A percentile compares a stretch with the other conserved stretches of the same genome.
Conservation (phyloP, 306 rosid species). For the Rubus idaeus region DNA sequence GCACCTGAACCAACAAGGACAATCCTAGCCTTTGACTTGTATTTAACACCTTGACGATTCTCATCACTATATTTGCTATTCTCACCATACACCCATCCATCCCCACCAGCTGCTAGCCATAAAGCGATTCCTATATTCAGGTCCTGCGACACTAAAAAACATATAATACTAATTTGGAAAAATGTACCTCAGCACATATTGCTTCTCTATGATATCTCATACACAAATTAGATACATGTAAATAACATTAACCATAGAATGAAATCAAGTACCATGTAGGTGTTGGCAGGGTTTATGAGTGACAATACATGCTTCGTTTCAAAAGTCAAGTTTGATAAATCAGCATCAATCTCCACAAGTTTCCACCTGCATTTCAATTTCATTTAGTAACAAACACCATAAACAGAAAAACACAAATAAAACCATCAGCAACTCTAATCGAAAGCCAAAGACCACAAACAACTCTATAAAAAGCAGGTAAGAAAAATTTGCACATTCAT, state of each 20-base stretch:
- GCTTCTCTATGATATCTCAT: not conserved
- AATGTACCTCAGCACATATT: not conserved
- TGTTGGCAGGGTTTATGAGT: conserved; percentile 83
- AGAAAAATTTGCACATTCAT: not conserved
- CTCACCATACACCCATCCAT: conserved; percentile 72
- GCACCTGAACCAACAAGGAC: conserved; percentile 98
- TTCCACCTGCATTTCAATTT: conserved; percentile 65
- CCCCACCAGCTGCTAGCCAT: conserved; percentile 85
- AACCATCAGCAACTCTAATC: not conserved
- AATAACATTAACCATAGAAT: conserved; percentile 13
- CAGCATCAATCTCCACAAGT: conserved; percentile 82
- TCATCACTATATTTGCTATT: conserved; percentile 37
- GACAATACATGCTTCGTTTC: conserved; percentile 81
- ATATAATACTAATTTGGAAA: conserved; percentile 13
- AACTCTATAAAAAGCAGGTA: not conserved
- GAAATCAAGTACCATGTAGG: conserved; percentile 73
- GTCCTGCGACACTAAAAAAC: conserved; percentile 51
- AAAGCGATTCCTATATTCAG: conserved; percentile 91
- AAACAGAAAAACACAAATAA: not conserved
- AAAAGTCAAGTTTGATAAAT: conserved; percentile 60
- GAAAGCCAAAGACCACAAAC: not conserved
- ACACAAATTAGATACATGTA: not conserved
- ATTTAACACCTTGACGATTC: conserved; percentile 47
- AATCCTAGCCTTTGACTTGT: conserved; percentile 85
- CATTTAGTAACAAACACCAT: conserved; percentile 22